phyloP scores from a whole-genome alignment of 192 early-diverging fungal genomes.

The Haplosporangium gracile region DNA sequence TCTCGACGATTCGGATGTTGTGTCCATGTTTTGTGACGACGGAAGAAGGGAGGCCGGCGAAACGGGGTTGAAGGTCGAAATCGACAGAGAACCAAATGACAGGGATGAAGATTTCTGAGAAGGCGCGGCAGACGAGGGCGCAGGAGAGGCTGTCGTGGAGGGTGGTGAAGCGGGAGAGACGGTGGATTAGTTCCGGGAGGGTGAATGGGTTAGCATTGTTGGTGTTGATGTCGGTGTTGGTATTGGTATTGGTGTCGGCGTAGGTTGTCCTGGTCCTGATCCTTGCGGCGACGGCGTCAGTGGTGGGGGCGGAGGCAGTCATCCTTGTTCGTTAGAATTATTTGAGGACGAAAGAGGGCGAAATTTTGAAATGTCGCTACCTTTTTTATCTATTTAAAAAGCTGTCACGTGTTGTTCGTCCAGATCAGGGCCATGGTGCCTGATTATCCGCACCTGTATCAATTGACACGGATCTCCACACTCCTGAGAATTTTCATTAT shows the following conservation, averaged over 20 bases:
- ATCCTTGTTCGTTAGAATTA: background rate
- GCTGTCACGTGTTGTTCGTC: too few species aligned
- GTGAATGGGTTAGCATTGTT: background rate
- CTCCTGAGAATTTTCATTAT: background rate
- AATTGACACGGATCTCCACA: too few species aligned
- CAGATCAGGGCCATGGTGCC: too few species aligned
- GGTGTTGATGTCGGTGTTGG: background rate
- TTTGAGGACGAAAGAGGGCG: background rate
- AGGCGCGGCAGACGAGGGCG: conserved; percentile 8
- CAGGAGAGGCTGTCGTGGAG: background rate
- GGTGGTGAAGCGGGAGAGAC: background rate
- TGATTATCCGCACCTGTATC: too few species aligned
- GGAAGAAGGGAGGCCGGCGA: background rate
- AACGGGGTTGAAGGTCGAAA: background rate
- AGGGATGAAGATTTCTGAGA: background rate
- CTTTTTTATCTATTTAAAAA: too few species aligned
- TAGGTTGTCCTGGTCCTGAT: background rate
- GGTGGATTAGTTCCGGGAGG: background rate
- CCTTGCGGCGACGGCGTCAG: background rate
- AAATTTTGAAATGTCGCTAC: background rate
- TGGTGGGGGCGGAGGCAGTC: background rate
- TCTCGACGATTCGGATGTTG: conserved; percentile 15
- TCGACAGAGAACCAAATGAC: conserved; percentile 21
- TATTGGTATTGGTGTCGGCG: background rate
- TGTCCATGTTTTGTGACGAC: background rate